Evolutionary conservation across 2,329 filamentous ascomycete species (phyloP).

Genomic region (Aureobasidium sp.): DNA sequence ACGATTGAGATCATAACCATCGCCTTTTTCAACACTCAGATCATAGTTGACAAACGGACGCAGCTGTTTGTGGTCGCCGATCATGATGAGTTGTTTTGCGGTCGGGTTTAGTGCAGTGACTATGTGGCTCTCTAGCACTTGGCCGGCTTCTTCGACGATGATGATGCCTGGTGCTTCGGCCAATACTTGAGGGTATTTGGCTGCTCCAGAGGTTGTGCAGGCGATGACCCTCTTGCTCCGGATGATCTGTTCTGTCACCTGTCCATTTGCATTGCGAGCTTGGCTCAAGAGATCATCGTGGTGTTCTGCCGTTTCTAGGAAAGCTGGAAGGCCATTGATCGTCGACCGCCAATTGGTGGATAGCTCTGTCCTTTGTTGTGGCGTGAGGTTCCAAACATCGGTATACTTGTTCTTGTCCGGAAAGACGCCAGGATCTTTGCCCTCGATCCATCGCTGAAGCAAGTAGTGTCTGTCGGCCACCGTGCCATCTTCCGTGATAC

Average conservation of each 20-base stretch:
- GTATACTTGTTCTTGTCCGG: background rate
- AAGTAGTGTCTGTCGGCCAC: background rate
- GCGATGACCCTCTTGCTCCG: slow-evolving; percentile 40
- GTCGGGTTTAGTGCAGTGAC: slow-evolving; percentile 51
- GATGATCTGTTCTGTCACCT: background rate
- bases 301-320: background rate
- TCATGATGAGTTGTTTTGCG: slow-evolving; percentile 54
- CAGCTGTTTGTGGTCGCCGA: slow-evolving; percentile 95
- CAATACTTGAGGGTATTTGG: slow-evolving; percentile 44
- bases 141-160: slow-evolving; percentile 52
- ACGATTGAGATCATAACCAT: slow-evolving; percentile 58
- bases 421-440: background rate
- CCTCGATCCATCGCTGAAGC: background rate
- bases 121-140: slow-evolving; percentile 56
- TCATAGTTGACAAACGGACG: slow-evolving; percentile 99
- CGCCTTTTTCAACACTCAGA: slow-evolving; percentile 91
- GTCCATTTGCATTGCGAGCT: background rate
- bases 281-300: background rate
- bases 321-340: background rate
- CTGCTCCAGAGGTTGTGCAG: slow-evolving; percentile 50
- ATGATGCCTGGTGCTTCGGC: slow-evolving; percentile 34
- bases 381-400: background rate
- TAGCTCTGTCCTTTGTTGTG: background rate
- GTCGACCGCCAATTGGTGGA: background rate
- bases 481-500: background rate